Evolutionary conservation across 495 filamentous ascomycete genomes (phyloP).

Genomic region (Venustampulla echinocandica): DNA sequence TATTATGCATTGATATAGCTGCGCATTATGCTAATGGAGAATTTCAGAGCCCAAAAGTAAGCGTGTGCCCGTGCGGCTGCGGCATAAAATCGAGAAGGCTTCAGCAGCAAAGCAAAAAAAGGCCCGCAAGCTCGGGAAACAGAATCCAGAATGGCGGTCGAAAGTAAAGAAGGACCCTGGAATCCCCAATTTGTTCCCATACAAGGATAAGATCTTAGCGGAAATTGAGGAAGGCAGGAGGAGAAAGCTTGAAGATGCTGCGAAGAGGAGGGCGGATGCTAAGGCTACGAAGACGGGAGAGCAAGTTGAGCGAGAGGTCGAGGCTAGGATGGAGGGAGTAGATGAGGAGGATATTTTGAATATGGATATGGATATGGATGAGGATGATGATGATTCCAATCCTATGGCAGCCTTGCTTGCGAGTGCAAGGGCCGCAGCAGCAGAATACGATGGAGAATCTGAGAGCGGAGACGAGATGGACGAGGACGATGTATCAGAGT

Average conservation of each 20-base stretch:
- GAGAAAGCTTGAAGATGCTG: conserved; percentile 69
- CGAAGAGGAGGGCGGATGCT: conserved; percentile 58
- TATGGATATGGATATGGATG: conserved; percentile 41
- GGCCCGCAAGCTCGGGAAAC: conserved; percentile 76
- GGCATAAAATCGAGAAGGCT: conserved; percentile 94
- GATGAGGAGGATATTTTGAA: conserved; percentile 30
- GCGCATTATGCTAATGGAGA: conserved; percentile 13
- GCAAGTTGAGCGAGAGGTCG: conserved; percentile 35
- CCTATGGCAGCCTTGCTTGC: conserved; percentile 93
- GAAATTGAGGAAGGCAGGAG: conserved; percentile 87
- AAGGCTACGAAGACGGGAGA: conserved; percentile 38
- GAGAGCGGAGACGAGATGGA: conserved; percentile 44
- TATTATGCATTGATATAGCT: not conserved
- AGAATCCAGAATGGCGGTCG: conserved; percentile 92
- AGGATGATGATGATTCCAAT: conserved; percentile 53
- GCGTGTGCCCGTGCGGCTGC: conserved; percentile 74
- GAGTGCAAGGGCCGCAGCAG: conserved; percentile 78
- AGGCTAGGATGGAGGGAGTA: conserved; percentile 31
- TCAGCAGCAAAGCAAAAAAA: conserved; percentile 87
- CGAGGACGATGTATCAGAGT: conserved; percentile 48
- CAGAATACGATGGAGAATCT: conserved; percentile 62
- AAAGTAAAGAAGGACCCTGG: conserved; percentile 93
- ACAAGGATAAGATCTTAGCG: conserved; percentile 88
- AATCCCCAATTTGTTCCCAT: conserved; percentile 94
- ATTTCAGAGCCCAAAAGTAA: conserved; percentile 83